Evolutionary conservation across 2,329 filamentous ascomycete species (phyloP).

Genomic region (Fusarium sp.): DNA sequence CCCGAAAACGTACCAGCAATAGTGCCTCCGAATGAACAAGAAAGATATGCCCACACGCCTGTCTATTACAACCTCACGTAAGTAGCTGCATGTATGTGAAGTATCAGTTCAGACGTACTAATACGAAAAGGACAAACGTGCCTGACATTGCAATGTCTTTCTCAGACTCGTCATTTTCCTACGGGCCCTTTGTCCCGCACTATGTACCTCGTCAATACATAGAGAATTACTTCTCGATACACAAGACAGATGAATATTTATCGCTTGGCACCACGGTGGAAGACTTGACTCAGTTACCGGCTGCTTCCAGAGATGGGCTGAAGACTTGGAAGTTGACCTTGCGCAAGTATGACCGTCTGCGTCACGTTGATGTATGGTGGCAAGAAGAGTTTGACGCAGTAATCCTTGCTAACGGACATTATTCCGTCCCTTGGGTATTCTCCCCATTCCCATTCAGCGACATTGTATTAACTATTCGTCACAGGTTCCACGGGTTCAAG

Average conservation of each 20-base stretch:
- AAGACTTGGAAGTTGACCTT: slow-evolving; percentile 63
- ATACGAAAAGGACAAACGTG: slow-evolving; percentile 63
- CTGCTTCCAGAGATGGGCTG: slow-evolving; percentile 22
- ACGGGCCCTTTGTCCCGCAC: slow-evolving; percentile 69
- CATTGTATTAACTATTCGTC: neutral
- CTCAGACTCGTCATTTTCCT: slow-evolving; percentile 65
- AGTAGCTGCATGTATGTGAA: slow-evolving; percentile 39
- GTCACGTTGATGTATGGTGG: slow-evolving; percentile 66
- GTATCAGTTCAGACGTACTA: fast-evolving
- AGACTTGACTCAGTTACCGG: slow-evolving; percentile 57
- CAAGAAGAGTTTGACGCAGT: slow-evolving; percentile 63
- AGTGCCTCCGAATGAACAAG: slow-evolving; percentile 58
- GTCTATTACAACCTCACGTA: slow-evolving; percentile 67
- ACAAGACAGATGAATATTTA: slow-evolving; percentile 62
- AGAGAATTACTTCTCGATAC: slow-evolving; percentile 66
- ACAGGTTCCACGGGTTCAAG: slow-evolving; percentile 62
- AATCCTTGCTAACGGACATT: slow-evolving; percentile 60
- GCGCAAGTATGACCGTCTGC: slow-evolving; percentile 59
- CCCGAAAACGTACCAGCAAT: slow-evolving; percentile 58
- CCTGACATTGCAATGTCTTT: slow-evolving; percentile 69
- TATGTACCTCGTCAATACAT: slow-evolving; percentile 68
- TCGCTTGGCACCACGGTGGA: slow-evolving; percentile 66
- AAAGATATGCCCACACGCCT: slow-evolving; percentile 63
- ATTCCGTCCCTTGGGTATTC: slow-evolving; percentile 60
- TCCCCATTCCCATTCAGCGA: fast-evolving